Conservation (phyloP, 169 alveolate species). For the Blepharisma undulans region DNA sequence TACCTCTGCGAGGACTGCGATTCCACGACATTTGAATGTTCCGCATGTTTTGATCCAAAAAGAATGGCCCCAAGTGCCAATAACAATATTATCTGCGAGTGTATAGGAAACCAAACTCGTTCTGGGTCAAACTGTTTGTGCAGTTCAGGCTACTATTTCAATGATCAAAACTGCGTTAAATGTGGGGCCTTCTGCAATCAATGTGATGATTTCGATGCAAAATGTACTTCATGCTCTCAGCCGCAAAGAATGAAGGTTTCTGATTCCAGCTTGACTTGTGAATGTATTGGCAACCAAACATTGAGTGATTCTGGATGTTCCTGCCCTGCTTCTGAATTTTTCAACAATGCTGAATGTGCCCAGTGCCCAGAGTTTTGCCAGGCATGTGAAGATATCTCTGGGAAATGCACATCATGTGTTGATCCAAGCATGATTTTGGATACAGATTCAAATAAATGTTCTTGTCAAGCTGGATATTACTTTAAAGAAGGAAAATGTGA, state of each 20-base stretch:
- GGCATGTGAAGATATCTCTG: neutral
- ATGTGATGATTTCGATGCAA: neutral
- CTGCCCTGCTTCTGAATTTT: neutral
- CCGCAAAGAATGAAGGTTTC: neutral
- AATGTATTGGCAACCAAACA: neutral
- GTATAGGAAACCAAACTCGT: neutral
- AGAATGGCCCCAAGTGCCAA: neutral
- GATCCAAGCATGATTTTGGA: neutral
- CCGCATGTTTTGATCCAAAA: neutral
- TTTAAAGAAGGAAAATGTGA: neutral
- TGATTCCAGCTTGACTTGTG: neutral
- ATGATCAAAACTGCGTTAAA: neutral
- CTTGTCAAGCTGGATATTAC: neutral
- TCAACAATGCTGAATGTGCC: neutral
- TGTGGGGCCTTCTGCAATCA: neutral
- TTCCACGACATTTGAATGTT: neutral
- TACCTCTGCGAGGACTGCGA: neutral
- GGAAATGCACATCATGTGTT: neutral
- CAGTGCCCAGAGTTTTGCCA: neutral
- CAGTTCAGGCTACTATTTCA: neutral
- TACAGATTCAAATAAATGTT: neutral
- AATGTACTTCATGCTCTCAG: neutral
- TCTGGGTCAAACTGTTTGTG: neutral
- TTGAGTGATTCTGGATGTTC: neutral
- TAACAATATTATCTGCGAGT: neutral